Evolutionary conservation across 1,139 yeast species (phyloP), one percentile per base, ranked within the genome.

Genomic region (Taphrina sp.): DNA sequence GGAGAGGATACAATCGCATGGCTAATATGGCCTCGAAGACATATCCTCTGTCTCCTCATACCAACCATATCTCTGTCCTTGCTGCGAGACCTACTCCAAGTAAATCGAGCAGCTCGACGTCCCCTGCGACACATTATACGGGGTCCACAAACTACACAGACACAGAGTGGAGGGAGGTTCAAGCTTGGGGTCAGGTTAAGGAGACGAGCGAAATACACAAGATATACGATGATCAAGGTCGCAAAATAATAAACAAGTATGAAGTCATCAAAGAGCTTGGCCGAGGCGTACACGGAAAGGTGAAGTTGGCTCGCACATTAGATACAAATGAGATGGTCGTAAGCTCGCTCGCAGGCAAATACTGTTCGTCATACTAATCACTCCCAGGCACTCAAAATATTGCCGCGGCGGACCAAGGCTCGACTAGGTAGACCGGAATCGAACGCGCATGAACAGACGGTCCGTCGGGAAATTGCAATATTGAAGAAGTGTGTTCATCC

Each of bases 281-380:
- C 2, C 77, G 87, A 49, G 99, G 99, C 10, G 96, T 92, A 69
- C 98, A 92, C 70, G 98, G 99, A 16, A 90, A 89, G 69, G 99
- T 94, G 42, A 94, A 92, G 69, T 75, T 94, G 22, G 98, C 96
- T 0, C 78, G 78, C 59, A 94, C 51, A 8, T 16, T 49, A 24
- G 54, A 49, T 17, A 38, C 54, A 14, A 49, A 49, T 31, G 54
- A 49, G 26, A 41, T 49, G 26, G 54, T 49, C 34, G 41, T 24
- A 20, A 31, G 47, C n/a, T 3, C 5, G 5, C 5, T 23, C 12
- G 4, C 8, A 4, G 24, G 22, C 7, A 19, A 7, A 19, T 14
- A 8, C 10, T 4, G 5, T 26, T 16, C 23, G 20, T 10, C 5
- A 16, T 12, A 26, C 44, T 5, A 31, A 26, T 35, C 46, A 47